Conservation (phyloP, 176 grass and related monocot genomes). For the Poa annua region DNA sequence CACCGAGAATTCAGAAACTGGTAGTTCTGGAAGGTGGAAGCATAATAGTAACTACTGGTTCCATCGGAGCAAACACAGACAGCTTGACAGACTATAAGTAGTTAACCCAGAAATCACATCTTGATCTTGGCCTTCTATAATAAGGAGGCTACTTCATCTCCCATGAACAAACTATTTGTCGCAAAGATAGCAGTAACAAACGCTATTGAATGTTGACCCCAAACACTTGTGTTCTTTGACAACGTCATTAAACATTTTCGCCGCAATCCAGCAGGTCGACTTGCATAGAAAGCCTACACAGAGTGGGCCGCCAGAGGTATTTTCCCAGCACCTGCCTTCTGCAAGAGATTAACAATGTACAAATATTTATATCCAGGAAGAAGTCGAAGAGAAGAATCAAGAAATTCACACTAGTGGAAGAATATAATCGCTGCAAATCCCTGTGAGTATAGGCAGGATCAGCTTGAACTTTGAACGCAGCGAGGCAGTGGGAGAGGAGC, state of each 20-base stretch:
- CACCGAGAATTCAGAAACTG: neutral
- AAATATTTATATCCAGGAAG: neutral
- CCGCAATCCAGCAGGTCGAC: neutral
- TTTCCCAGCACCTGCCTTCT: neutral
- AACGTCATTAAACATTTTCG: neutral
- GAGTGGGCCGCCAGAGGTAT: neutral
- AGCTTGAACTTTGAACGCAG: neutral
- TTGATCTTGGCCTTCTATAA: neutral
- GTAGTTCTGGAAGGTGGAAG: neutral
- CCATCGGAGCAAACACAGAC: too few species aligned
- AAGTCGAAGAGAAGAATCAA: neutral
- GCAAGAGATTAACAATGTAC: neutral
- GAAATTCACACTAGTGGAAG: neutral
- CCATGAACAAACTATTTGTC: neutral
- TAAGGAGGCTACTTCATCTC: neutral
- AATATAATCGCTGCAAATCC: neutral
- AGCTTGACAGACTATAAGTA: too few species aligned
- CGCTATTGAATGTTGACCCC: neutral
- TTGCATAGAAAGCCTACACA: conserved; percentile 9
- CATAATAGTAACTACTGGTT: neutral
- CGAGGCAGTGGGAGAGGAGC: neutral
- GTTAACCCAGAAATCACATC: too few species aligned
- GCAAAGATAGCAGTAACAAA: conserved; percentile 22
- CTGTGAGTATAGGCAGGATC: neutral
- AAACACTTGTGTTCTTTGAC: neutral